Evolutionary conservation across 1,284 basidiomycete genomes (phyloP), one percentile per base, ranked within the genome.

Genomic region (Ganoderma boninense): DNA sequence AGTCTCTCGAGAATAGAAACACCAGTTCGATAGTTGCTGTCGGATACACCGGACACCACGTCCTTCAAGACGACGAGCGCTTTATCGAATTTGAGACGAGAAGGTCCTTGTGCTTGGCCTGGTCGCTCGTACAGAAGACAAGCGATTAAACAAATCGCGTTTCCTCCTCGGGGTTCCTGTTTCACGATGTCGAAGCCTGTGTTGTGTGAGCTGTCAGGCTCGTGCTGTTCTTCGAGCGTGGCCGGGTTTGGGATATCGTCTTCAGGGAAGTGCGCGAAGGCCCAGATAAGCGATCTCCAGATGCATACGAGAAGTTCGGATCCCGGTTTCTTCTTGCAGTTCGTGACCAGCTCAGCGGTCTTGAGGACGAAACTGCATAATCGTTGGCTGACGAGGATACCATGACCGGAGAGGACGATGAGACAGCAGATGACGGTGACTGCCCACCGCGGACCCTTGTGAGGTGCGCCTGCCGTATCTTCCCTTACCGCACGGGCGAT

Each of bases 231-330:
- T 67, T 77, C 74, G 38, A n/a, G 20, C 16, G 29, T 73, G 77
- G 18, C 74, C 72, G 2, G 73, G 73, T 16, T 65, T 67, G 5
- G 67, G 68, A 23, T 75, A 40, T 73, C 13, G 32, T 67, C 68
- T 14, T 7, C 62, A 59, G 65, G 69, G 4, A 69, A 23, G 10
- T 82, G 79, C 18, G 82, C 79, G 70, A 86, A 89, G 0, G 85
- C 83, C 89, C 90, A 91, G 35, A 90, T 78, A 20, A 90, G 79
- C 64, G 86, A 84, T 65, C 80, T 82, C 89, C 89, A 91, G 29
- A 87, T 77, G 52, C 84, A 83, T 0, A 84, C 75, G 64, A 86
- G 84, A 11, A 87, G 76, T 11, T 79, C 77, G 13, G 80, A 80
- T 11, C 84, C 77, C 16, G 77, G 67, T 38, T 14, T 76, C 26